Evolutionary conservation across 1,139 yeast genomes (phyloP).

Genomic region (Kodamaea sp.): DNA sequence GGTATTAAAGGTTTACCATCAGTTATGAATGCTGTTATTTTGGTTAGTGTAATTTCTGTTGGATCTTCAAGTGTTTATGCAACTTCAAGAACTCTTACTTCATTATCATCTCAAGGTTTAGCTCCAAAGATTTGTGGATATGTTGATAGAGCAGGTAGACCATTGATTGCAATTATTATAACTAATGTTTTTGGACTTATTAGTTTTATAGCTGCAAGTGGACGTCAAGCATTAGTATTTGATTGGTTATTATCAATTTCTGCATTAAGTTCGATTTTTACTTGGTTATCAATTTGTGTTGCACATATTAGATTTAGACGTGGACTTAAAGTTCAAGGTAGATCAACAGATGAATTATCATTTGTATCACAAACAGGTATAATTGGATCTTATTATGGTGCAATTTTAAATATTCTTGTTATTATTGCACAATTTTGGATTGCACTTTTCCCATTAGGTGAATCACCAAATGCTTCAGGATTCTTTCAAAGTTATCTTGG

Average conservation of each 20-base stretch:
- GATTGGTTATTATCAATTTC: constrained; percentile 38
- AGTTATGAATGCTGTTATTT: constrained; percentile 68
- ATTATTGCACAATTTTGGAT: constrained; percentile 52
- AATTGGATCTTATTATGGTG: constrained; percentile 52
- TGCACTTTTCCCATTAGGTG: constrained; percentile 40
- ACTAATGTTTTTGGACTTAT: constrained; percentile 29
- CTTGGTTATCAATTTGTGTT: constrained; percentile 38
- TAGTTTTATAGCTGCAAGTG: constrained; percentile 31
- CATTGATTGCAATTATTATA: constrained; percentile 28
- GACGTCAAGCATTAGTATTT: constrained; percentile 31
- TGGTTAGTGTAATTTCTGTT: constrained; percentile 60
- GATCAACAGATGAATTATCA: constrained; percentile 49
- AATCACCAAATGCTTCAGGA: constrained; percentile 29
- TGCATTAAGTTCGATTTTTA: constrained; percentile 37
- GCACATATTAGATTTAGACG: constrained; percentile 38
- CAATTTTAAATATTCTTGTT: constrained; percentile 45
- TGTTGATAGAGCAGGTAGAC: constrained; percentile 26
- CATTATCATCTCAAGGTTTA: constrained; percentile 24
- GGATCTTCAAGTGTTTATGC: constrained; percentile 32
- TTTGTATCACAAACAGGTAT: constrained; percentile 54
- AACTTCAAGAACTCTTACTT: constrained; percentile 24
- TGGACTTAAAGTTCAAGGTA: constrained; percentile 28
- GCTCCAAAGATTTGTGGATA: constrained; percentile 26
- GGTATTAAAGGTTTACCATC: constrained; percentile 62
- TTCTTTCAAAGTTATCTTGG: constrained; percentile 40